A percentile compares a stretch with the other conserved stretches of the same genome.
Conservation (phyloP, 148 eudicot species). For the Nyssa sinensis region DNA sequence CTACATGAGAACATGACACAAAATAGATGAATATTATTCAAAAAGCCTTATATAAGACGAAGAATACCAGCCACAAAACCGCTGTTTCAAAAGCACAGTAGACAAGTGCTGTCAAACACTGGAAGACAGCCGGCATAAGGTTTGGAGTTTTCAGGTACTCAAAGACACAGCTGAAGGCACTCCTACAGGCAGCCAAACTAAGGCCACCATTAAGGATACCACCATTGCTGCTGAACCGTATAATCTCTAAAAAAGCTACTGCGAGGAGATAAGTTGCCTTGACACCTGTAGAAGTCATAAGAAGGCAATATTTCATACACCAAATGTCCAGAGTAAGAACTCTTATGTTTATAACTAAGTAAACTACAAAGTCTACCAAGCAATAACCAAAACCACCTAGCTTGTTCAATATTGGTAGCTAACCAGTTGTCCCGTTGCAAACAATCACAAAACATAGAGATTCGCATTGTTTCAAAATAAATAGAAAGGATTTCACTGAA, state of each 20-base stretch:
- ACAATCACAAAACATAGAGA: not conserved
- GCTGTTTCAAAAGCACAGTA: constrained; percentile 88
- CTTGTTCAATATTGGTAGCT: not conserved
- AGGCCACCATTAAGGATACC: constrained; percentile 86
- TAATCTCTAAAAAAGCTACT: constrained; percentile 91
- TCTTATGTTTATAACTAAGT: not conserved
- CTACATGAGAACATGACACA: not conserved
- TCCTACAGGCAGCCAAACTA: constrained; percentile 60
- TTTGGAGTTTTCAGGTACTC: constrained; percentile 94
- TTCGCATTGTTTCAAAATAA: not conserved
- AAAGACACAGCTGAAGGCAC: constrained; percentile 98
- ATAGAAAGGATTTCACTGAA: constrained; percentile 1
- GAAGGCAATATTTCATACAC: constrained; percentile 15
- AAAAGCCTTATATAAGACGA: not conserved
- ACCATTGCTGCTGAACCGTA: constrained; percentile 97
- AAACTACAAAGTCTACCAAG: not conserved
- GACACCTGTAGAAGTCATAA: constrained; percentile 62
- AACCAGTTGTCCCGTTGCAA: constrained; percentile 10
- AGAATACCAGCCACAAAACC: constrained; percentile 81
- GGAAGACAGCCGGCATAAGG: constrained; percentile 87
- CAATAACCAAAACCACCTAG: constrained; percentile 5
- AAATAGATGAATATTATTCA: not conserved
- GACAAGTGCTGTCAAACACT: constrained; percentile 92
- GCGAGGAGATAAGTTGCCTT: constrained; percentile 98
- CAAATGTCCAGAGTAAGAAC: not conserved